Conservation (phyloP, 2,329 filamentous ascomycete species). For the Paraconiothyrium sp. region DNA sequence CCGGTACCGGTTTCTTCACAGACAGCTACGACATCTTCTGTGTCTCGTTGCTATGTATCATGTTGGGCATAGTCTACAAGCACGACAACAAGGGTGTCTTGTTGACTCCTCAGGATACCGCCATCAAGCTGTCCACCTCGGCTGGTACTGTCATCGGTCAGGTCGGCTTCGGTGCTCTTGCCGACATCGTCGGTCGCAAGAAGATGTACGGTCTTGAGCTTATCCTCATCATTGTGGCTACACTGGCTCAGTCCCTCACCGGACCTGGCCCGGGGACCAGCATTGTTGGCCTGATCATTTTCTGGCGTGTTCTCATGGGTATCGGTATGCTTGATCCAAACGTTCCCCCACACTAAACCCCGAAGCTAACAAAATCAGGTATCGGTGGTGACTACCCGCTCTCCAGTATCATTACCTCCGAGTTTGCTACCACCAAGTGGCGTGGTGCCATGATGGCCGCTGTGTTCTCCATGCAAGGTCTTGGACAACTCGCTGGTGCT, state of each 20-base stretch:
- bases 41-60: conserved; percentile 59
- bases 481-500: conserved; percentile 53
- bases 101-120: conserved; percentile 75
- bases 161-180: conserved; percentile 70
- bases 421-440: conserved; percentile 54
- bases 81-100: conserved; percentile 56
- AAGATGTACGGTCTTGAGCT: conserved; percentile 76
- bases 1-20: conserved; percentile 86
- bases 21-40: conserved; percentile 76
- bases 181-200: conserved; percentile 81
- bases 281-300: conserved; percentile 51
- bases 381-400: conserved; percentile 81
- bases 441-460: conserved; percentile 54
- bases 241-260: conserved; percentile 48
- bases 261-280: conserved; percentile 47
- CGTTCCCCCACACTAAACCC: conserved; percentile 48
- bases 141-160: conserved; percentile 86
- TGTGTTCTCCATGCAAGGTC: conserved; percentile 56
- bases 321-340: conserved; percentile 36
- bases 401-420: conserved; percentile 80
- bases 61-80: conserved; percentile 84
- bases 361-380: conserved; percentile 31
- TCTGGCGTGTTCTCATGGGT: conserved; percentile 55
- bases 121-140: conserved; percentile 86
- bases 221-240: conserved; percentile 52